phyloP scores from a whole-genome alignment of 2,329 filamentous ascomycete genomes.

The Claviceps paspali region DNA sequence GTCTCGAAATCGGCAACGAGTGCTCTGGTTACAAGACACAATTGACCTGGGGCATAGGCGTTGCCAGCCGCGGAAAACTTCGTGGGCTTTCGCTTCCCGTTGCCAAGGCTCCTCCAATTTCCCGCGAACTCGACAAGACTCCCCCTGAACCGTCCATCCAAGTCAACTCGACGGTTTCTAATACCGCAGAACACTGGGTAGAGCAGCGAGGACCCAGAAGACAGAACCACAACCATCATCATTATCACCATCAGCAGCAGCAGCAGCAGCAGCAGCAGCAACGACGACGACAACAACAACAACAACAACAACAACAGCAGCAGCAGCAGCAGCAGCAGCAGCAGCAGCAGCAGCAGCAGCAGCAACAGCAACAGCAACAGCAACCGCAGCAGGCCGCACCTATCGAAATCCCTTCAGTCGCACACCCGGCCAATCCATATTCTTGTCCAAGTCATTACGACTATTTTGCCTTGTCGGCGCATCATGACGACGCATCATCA shows the following conservation, averaged over 20 bases:
- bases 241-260: background rate
- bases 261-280: background rate
- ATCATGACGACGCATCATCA: conserved; percentile 28
- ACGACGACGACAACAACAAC: background rate
- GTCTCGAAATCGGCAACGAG: conserved; percentile 78
- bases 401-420: conserved; percentile 21
- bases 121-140: conserved; percentile 32
- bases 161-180: conserved; percentile 27
- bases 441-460: conserved; percentile 23
- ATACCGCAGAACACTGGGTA: conserved; percentile 14
- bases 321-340: background rate
- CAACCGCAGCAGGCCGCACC: conserved; percentile 8
- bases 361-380: background rate
- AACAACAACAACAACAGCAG: conserved; percentile 2
- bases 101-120: conserved; percentile 43
- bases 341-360: background rate
- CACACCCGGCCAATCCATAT: conserved; percentile 24
- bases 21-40: conserved; percentile 96
- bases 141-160: conserved; percentile 24
- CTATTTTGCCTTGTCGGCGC: conserved; percentile 34
- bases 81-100: conserved; percentile 68
- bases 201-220: conserved; percentile 20
- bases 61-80: conserved; percentile 89
- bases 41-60: conserved; percentile 90
- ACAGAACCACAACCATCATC: conserved; percentile 7